These are phyloP conservation scores for Thermochaetoides thermophila DNA, from an alignment of 495 filamentous ascomycete species.

Conservation along the genomic window DNA sequence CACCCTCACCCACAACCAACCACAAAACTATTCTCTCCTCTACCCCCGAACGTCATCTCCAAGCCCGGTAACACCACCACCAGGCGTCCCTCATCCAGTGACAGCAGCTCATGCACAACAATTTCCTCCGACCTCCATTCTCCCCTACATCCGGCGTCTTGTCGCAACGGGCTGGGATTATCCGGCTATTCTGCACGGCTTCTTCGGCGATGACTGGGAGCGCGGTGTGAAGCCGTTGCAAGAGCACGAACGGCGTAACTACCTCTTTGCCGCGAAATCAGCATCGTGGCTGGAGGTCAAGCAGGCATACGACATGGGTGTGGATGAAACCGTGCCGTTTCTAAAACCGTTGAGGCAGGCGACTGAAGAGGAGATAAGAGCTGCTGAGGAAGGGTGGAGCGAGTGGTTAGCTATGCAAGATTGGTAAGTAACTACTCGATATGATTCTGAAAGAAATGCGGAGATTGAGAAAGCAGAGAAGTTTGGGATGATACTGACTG, in stretches of 20 bases:
- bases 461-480: no score
- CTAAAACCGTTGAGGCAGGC: slow-evolving; percentile 63
- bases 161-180: slow-evolving; percentile 85
- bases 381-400: slow-evolving; percentile 69
- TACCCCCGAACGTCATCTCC: not conserved
- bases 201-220: slow-evolving; percentile 87
- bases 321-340: slow-evolving; percentile 74
- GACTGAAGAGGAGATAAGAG: slow-evolving; percentile 64
- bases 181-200: slow-evolving; percentile 72
- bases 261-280: slow-evolving; percentile 87
- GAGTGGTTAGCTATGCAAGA: slow-evolving; percentile 89
- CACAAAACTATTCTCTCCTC: slow-evolving; percentile 11
- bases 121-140: slow-evolving; percentile 47
- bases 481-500: no score
- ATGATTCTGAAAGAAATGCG: no score
- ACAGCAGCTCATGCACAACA: not conserved
- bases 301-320: slow-evolving; percentile 71
- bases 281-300: slow-evolving; percentile 79
- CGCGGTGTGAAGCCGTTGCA: slow-evolving; percentile 66
- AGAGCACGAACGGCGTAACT: slow-evolving; percentile 84
- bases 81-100: not conserved
- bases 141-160: slow-evolving; percentile 80
- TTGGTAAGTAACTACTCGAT: slow-evolving; percentile 48
- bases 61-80: slow-evolving; percentile 1
- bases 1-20: slow-evolving; percentile 13